Base-by-base conservation (phyloP, 345 rosid genomes). In the Crucihimalaya himalaica region DNA sequence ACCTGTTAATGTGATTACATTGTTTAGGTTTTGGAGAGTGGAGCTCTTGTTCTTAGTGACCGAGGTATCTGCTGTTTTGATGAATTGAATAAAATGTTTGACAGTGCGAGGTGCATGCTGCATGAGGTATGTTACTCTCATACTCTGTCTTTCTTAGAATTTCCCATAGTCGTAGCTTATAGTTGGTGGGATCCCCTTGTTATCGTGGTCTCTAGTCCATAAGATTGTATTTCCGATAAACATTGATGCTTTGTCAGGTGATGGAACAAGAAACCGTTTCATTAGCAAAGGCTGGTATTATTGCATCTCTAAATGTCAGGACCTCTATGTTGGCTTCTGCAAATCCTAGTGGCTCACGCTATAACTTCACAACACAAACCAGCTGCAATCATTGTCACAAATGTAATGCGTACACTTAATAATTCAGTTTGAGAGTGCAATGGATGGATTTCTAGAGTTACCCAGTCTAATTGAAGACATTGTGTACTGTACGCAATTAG, bases 31-130 rank as follows among this genome's bases (percentile, higher is more conserved):
- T 79, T 94, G 86, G 98, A 94, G 81, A 94, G 98, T 83, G 98
- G 97, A 76, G 98, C 98, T 68, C 89, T 94, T 79, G 97, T 94
- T 68, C 85, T 89, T 74, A 94, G 97, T 81, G 98, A 94, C 84
- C 78, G 85, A 74, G 97, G 98, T 35, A 94, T 89, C 52, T 91
- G 97, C 78, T 91, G 98, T 74, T 88, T 94, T 27, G 98, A 94
- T 78, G 98, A 94, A 82, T 94, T 94, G 68, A 96, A 94, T 83
- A 91, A 94, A 81, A 94, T 94, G 97, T 94, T 97, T 57, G 97
- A 94, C 68, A 91, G 87, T 83, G 97, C 98, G 34, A 84, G 97
- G 85, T 91, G 96, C 82, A 89, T 87, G 99, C 77, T 95, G 45
- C 99, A 89, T 71, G 97, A 95, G 96, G 99, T 94, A 63, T 69